Conservation (phyloP, 768 basidiomycete species). For the Symmetrospora coprosmae region DNA sequence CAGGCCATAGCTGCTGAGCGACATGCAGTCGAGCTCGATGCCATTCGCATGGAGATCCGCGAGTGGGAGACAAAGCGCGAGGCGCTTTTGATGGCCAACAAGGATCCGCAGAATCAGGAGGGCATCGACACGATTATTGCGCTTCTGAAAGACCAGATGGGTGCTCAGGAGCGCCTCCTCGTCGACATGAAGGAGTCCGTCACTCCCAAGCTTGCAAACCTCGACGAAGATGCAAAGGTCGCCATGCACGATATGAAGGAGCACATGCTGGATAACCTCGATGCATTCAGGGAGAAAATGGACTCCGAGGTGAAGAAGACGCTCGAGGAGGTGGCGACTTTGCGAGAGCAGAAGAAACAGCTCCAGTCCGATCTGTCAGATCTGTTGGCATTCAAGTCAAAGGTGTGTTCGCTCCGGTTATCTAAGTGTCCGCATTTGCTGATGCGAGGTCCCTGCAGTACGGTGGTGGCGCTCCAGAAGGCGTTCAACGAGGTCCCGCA, state of each 20-base stretch:
- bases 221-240: not conserved
- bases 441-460: not conserved
- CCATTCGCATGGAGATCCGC: not conserved
- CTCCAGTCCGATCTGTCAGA: slow-evolving; percentile 19
- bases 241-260: slow-evolving; percentile 11
- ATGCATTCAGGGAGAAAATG: slow-evolving; percentile 5
- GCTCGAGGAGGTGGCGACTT: slow-evolving; percentile 10
- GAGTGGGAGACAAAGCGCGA: slow-evolving; percentile 16
- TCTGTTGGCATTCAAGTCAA: slow-evolving; percentile 21
- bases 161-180: not conserved
- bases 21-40: not conserved
- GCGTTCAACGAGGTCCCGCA: not conserved
- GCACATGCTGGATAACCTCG: not conserved
- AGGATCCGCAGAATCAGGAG: slow-evolving; percentile 8
- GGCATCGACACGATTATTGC: slow-evolving; percentile 14
- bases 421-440: not conserved
- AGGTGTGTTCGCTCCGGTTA: not conserved
- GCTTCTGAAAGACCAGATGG: slow-evolving; percentile 16
- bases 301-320: slow-evolving; percentile 16
- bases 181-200: slow-evolving; percentile 6
- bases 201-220: slow-evolving; percentile 1
- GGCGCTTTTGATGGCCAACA: not conserved
- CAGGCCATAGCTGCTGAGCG: not conserved
- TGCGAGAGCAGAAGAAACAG: slow-evolving; percentile 22
- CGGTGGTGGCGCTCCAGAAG: slow-evolving; percentile 1